Percentiles rank a stretch among this genome's conserved stretches.
Evolutionary conservation across 2,329 filamentous ascomycete genomes (phyloP).

Genomic region (Hypoxylon sp.): DNA sequence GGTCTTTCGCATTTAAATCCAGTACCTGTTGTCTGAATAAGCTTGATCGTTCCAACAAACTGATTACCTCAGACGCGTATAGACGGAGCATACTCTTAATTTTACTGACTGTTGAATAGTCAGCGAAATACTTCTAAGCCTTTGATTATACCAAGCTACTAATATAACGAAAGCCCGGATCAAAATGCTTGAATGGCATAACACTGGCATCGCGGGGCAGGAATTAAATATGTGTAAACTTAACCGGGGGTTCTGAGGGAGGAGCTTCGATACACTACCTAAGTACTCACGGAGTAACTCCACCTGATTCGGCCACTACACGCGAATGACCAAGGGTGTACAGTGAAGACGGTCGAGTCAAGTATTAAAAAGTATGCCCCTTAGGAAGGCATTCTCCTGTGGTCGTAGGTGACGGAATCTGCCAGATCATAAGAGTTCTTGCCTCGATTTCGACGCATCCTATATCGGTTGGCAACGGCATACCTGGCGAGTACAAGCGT

Average conservation of each 20-base stretch:
- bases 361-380: background rate
- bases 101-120: conserved; percentile 5
- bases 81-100: background rate
- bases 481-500: background rate
- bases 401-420: background rate
- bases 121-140: background rate
- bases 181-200: background rate
- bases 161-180: background rate
- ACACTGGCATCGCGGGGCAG: background rate
- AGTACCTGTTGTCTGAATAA: background rate
- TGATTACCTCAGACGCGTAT: background rate
- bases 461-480: background rate
- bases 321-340: background rate
- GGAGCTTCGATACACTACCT: background rate
- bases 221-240: background rate
- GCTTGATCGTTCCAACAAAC: background rate
- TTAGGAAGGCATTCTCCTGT: background rate
- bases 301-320: background rate
- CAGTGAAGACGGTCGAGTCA: background rate
- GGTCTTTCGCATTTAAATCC: background rate
- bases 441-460: background rate
- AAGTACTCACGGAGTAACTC: background rate
- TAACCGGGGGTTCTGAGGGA: no score
- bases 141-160: background rate
- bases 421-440: background rate